A percentile compares a stretch with the other conserved stretches of the same genome.
Evolutionary conservation across 129 eudicot genomes (phyloP).

Genomic region (Lonicera japonica): DNA sequence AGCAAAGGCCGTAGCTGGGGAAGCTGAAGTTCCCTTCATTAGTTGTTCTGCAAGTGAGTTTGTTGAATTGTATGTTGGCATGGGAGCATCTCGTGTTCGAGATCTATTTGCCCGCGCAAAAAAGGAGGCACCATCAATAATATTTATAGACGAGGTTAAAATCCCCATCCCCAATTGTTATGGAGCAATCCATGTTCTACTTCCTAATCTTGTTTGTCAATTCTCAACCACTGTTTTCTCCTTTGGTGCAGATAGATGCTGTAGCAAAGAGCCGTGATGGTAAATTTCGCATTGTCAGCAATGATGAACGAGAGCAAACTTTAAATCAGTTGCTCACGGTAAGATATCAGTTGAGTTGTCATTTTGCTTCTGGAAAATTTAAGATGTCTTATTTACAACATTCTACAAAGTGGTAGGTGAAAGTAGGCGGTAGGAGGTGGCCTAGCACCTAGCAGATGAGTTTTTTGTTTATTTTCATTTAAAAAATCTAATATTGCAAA

Average conservation of each 20-base stretch:
- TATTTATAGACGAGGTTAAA: constrained; percentile 93
- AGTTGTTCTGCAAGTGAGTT: constrained; percentile 99
- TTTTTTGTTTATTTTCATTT: too few relatives aligned
- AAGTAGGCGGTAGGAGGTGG: too few relatives aligned
- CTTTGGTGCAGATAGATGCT: constrained; percentile 79
- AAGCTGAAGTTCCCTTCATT: constrained; percentile 97
- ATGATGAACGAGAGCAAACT: constrained; percentile 96
- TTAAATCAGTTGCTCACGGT: constrained; percentile 92
- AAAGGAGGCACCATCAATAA: constrained; percentile 97
- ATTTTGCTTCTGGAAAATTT: constrained; percentile 6
- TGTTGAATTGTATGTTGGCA: constrained; percentile 96
- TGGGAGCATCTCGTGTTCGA: constrained; percentile 99
- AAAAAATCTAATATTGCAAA: too few relatives aligned
- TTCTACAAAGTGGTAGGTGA: too few relatives aligned
- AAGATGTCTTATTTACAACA: background rate
- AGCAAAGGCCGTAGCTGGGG: constrained; percentile 99
- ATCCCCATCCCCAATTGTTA: background rate
- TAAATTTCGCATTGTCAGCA: constrained; percentile 84
- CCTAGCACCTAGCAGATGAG: too few relatives aligned
- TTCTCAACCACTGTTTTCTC: constrained; percentile 4
- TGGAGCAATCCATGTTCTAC: background rate
- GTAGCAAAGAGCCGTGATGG: constrained; percentile 99
- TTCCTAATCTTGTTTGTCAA: background rate
- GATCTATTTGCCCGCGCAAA: constrained; percentile 98
- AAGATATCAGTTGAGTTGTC: constrained; percentile 18